Conservation (phyloP, 2,329 filamentous ascomycete genomes). For the Colletotrichum spinosum region DNA sequence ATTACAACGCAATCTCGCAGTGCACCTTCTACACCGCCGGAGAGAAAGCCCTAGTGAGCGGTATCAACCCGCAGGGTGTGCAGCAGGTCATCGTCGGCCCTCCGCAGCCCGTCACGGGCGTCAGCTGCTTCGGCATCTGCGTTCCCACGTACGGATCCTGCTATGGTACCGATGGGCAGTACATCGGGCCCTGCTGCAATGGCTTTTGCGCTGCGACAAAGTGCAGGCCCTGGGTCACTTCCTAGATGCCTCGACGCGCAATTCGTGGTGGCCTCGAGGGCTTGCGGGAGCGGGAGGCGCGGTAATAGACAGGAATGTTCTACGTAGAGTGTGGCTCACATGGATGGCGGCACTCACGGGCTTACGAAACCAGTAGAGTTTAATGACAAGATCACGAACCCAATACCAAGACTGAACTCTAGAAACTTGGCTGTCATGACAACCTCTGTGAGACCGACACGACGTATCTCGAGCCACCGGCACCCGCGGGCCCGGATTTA, state of each 20-base stretch:
- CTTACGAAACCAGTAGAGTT: no score
- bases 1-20: constrained; percentile 55
- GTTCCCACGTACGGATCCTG: constrained; percentile 54
- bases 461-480: no score
- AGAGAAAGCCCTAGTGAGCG: constrained; percentile 46
- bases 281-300: no score
- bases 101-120: constrained; percentile 55
- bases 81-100: constrained; percentile 58
- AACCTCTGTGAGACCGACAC: no score
- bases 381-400: no score
- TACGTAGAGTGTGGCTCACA: no score
- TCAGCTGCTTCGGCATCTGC: constrained; percentile 57
- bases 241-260: neutral
- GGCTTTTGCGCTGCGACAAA: constrained; percentile 55
- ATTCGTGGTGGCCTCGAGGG: neutral
- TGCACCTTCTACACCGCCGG: constrained; percentile 57
- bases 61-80: constrained; percentile 45
- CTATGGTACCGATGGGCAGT: constrained; percentile 49
- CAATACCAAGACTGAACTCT: no score
- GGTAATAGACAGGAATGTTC: no score
- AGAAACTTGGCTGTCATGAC: no score
- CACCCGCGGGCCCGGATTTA: no score
- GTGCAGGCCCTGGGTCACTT: constrained; percentile 52
- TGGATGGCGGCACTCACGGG: no score
- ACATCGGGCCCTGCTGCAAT: constrained; percentile 54